Evolutionary conservation across 805 yeast species (phyloP), one percentile per base, ranked within the genome.

Genomic region (Wickerhamiella sergipiensis): DNA sequence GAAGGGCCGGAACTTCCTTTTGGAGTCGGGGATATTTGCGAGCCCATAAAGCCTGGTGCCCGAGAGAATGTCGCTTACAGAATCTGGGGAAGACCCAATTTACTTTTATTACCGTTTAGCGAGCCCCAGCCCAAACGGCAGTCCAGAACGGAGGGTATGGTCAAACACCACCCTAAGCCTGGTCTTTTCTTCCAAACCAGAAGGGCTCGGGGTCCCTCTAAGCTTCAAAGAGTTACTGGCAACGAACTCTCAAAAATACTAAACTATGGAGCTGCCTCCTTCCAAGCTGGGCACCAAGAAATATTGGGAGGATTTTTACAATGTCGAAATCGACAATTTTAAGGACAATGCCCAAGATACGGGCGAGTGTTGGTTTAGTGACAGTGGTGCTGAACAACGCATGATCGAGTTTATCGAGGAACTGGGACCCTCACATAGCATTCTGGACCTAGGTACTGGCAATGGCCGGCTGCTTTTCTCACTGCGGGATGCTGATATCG

Each of bases 331-430:
- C 55, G 59, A 64, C 24, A 90, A 90, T 67, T 90, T 85, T 60
- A 66, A 71, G 40, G 77, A 77, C 26, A 85, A 90, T 63, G 79
- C 83, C 17, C 74, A 82, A 18, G 97, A 92, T 64, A 81, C 88
- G 0, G 99, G 99, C 1, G 97, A 92, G 65, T 78, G 89, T 64
- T 92, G 98, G 98, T 92, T 92, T 66, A 80, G 84, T 57, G 98
- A 92, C 61, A 82, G 85, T n/a, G 88, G 83, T 60, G 97, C 98
- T 0, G 97, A 90, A 62, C 74, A 72, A 53, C 83, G 80, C 62
- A 64, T 90, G 6, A 33, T 31, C 19, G 59, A 61, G 15, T 46
- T 55, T 23, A 53, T 55, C 21, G 64, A 63, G 1, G 55, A 61
- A 1, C 3, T 21, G 18, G 40, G 31, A 6, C 39, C 43, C 5